Conservation (phyloP, 2,329 filamentous ascomycete genomes). For the Diaporthe helianthi region DNA sequence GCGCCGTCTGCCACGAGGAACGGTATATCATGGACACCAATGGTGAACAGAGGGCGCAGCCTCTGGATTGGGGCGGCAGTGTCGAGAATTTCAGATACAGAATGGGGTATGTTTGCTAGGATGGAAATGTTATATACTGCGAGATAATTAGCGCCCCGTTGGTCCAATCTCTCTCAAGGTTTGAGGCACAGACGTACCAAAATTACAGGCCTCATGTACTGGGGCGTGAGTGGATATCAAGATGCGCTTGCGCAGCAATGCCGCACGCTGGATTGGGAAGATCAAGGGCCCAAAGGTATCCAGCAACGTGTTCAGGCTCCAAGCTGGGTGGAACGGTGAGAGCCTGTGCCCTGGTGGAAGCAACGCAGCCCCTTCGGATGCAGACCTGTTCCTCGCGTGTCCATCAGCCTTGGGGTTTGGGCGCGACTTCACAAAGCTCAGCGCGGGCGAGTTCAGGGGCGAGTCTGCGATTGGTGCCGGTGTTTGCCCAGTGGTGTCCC, state of each 20-base stretch:
- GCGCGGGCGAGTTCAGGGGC: slow-evolving; percentile 58
- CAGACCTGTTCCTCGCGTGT: slow-evolving; percentile 64
- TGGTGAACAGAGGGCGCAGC: slow-evolving; percentile 84
- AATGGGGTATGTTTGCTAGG: slow-evolving; percentile 83
- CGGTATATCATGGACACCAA: slow-evolving; percentile 92
- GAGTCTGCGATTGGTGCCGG: slow-evolving; percentile 51
- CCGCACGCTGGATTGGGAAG: slow-evolving; percentile 89
- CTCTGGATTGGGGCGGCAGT: slow-evolving; percentile 67
- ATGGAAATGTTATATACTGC: slow-evolving; percentile 93
- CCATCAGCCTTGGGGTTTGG: slow-evolving; percentile 47
- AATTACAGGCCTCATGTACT: slow-evolving; percentile 85
- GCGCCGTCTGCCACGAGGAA: slow-evolving; percentile 70
- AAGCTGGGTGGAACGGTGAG: slow-evolving; percentile 82
- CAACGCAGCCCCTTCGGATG: slow-evolving; percentile 66
- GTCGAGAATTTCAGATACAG: slow-evolving; percentile 74
- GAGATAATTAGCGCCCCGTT: slow-evolving; percentile 37
- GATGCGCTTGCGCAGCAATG: slow-evolving; percentile 85
- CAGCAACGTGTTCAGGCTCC: slow-evolving; percentile 78
- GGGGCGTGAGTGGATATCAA: slow-evolving; percentile 86
- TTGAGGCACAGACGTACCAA: slow-evolving; percentile 64
- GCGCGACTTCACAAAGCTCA: slow-evolving; percentile 52
- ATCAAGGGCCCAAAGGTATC: slow-evolving; percentile 89
- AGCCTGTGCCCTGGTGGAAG: slow-evolving; percentile 69
- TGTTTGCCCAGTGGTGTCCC: slow-evolving; percentile 46
- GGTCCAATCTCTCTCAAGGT: neutral